A percentile compares a stretch with the other conserved stretches of the same genome.
phyloP scores from a whole-genome alignment of 495 filamentous ascomycete species.

The Acidomyces sp. region DNA sequence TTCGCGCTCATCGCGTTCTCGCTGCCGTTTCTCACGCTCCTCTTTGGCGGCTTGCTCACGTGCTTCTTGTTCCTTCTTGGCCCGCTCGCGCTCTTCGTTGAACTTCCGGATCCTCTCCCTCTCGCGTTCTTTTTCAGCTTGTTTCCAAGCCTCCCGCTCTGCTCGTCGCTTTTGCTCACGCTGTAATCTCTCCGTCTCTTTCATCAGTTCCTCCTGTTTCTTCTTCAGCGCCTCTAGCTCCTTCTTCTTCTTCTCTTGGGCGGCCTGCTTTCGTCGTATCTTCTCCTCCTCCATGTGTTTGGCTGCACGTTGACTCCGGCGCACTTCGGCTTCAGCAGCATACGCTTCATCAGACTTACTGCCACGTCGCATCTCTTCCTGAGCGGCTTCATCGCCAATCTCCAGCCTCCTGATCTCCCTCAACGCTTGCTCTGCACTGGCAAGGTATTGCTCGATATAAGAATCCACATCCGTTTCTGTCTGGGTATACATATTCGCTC shows the following conservation, averaged over 20 bases:
- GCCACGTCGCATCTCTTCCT: slow-evolving; percentile 53
- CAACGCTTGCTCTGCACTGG: slow-evolving; percentile 50
- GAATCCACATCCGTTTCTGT: slow-evolving; percentile 53
- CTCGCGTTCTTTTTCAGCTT: slow-evolving; percentile 21
- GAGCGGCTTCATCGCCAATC: slow-evolving; percentile 59
- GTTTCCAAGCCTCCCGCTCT: slow-evolving; percentile 22
- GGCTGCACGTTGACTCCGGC: slow-evolving; percentile 49
- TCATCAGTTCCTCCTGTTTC: slow-evolving; percentile 35
- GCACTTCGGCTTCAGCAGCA: slow-evolving; percentile 53
- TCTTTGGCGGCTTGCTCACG: slow-evolving; percentile 9
- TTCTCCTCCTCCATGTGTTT: slow-evolving; percentile 50
- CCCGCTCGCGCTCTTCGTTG: slow-evolving; percentile 21
- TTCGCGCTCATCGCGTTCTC: slow-evolving; percentile 18
- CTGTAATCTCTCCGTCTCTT: slow-evolving; percentile 17
- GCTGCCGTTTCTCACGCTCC: slow-evolving; percentile 9
- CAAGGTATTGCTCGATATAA: slow-evolving; percentile 51
- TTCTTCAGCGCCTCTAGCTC: slow-evolving; percentile 50
- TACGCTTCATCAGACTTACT: slow-evolving; percentile 77
- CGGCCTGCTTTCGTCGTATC: slow-evolving; percentile 48
- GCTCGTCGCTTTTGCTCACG: slow-evolving; percentile 25
- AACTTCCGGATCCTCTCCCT: slow-evolving; percentile 17
- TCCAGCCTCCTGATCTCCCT: slow-evolving; percentile 58
- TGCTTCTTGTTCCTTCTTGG: slow-evolving; percentile 20
- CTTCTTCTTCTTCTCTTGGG: slow-evolving; percentile 41
- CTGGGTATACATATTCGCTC: slow-evolving; percentile 65